Evolutionary conservation across 2,329 filamentous ascomycete species (phyloP).

Genomic region (Ophiobolus disseminans): DNA sequence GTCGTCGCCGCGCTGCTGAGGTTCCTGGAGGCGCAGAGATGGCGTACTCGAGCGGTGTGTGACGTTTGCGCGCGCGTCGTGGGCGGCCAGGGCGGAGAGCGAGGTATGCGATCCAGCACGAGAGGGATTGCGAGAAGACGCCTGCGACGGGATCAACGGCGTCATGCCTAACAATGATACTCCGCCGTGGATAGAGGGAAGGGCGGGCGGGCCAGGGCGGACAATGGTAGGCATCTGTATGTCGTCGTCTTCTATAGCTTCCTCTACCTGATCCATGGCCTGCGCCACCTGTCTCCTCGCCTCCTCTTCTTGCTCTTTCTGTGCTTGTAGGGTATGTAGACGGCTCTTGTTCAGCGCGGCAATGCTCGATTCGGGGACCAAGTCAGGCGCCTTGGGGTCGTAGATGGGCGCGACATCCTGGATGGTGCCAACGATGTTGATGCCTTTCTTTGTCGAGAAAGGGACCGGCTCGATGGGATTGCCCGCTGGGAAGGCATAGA

Average conservation of each 20-base stretch:
- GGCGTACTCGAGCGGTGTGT: too few relatives aligned
- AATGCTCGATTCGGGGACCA: conserved; percentile 17
- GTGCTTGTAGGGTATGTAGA: conserved; percentile 6
- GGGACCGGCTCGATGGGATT: conserved; percentile 31
- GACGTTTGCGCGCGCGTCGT: too few relatives aligned
- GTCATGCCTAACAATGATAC: background rate
- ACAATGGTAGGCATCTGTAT: background rate
- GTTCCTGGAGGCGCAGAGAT: too few relatives aligned
- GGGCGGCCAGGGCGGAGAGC: background rate
- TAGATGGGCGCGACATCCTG: conserved; percentile 18
- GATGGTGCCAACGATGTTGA: conserved; percentile 20
- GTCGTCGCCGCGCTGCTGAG: too few relatives aligned
- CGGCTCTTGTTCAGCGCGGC: conserved; percentile 18
- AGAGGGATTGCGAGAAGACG: background rate
- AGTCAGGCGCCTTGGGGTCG: background rate
- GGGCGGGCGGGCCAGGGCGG: background rate
- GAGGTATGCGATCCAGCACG: background rate
- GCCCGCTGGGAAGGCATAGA: conserved; percentile 26
- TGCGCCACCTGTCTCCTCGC: conserved; percentile 1
- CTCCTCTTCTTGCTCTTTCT: conserved; percentile 9
- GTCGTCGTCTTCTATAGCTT: background rate
- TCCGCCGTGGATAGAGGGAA: background rate
- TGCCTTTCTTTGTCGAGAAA: conserved; percentile 26
- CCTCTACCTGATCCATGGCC: conserved; percentile 2
- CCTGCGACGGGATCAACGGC: background rate